Base-by-base conservation (phyloP, 306 rosid species). In the Quercus engelmannii region DNA sequence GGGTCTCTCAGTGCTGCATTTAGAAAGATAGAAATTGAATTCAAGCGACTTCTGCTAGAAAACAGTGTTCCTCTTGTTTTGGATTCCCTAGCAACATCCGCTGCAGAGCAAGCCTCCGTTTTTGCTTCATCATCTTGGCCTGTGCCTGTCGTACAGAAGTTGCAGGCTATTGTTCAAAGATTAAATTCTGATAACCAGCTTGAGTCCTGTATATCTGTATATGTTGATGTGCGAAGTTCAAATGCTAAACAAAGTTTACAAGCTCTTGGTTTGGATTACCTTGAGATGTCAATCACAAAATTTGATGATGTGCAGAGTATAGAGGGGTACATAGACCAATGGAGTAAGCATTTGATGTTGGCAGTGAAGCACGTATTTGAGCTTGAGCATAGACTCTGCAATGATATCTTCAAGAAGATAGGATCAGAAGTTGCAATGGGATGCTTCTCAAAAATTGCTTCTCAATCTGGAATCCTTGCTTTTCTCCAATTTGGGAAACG, bases 1-100 rank as follows among this genome's bases (percentile, higher is more conserved):
- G 99, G 99, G 28, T 25, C 81, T 88, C 91, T 95, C n/a, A n/a
- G 78, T 69, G 81, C 76, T 26, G 93, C 99, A 52, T 86, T 87
- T 55, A 89, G 89, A 85, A 90, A 86, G 61, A 87, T 95, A 21
- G 94, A 90, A 84, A 74, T 67, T 25, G 94, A 89, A 79, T 93
- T 95, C 82, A 82, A 75, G 35, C 76, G 77, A 82, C 88, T 90
- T 59, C 20, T 94, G 56, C 83, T 35, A 55, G 90, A 85, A 63
- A 86, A 77, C 58, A 73, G 83, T 0, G 74, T 67, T 61, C 86
- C 86, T 77, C 69, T 86, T 71, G 76, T 87, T 82, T 81, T 86
- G 82, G 76, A 76, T 78, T 71, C 89, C 8, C 49, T 83, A 12
- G 61, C 79, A 63, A 81, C 87, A 74, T 63, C 80, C 63, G 19